Evolutionary conservation across 306 rosid species (phyloP), one percentile per base, ranked within the genome.

Genomic region (Erythrophleum fordii): DNA sequence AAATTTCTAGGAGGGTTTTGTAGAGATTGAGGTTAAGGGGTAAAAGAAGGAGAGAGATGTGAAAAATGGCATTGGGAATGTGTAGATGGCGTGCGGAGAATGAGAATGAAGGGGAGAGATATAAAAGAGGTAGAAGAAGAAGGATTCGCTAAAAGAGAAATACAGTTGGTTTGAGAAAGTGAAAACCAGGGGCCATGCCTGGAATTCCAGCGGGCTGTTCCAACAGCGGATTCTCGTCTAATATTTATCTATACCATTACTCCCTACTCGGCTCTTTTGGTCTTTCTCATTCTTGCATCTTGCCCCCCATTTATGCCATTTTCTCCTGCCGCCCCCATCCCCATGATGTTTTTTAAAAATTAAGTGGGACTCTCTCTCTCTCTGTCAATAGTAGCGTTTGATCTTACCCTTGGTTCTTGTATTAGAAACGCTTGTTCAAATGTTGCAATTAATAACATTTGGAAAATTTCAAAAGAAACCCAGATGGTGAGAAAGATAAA

Each of bases 121-220:
- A 91, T 91, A 89, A 94, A 86, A 90, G 89, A 52, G 84, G 87
- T 39, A 56, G 78, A 83, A 72, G 49, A 20, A 51, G 59, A 22
- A 87, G 88, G 89, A 88, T 88, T 86, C 77, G 92, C 88, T 87
- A 79, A 77, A 76, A 80, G 87, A 85, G 92, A 77, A 81, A n/a
- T n/a, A n/a, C n/a, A n/a, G n/a, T n/a, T n/a, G n/a, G n/a, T n/a
- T n/a, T n/a, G n/a, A n/a, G n/a, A 62, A 62, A 86, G 82, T 69
- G 82, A 90, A 94, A 94, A 94, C 98, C 98, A 94, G 97, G 98
- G 97, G 98, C 98, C 93, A 88, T 88, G 81, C 76, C 86, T 25
- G 82, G 59, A 64, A 76, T 94, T 94, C 97, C 98, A 77, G 91
- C 92, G 98, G 98, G 98, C 98, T 88, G 91, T 89, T 91, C 88